Base-by-base conservation (phyloP, 208 protist genomes). In the Porcisia hertigi region DNA sequence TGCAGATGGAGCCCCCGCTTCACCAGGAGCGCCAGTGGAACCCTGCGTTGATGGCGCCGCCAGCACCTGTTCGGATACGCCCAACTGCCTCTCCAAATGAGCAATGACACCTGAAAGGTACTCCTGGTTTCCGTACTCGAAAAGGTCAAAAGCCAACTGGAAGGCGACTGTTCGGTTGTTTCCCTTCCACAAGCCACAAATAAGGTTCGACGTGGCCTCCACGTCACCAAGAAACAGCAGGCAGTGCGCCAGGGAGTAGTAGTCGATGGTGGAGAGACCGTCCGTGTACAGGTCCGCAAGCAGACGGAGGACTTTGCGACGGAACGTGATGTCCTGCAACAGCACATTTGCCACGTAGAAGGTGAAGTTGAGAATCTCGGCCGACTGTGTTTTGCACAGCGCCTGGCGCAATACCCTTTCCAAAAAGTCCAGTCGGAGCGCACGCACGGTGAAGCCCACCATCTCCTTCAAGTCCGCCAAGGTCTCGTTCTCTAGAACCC, bases 221-320 rank as follows among this genome's bases (percentile, higher is more conserved):
- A 86, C 81, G 76, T 99, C 97, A 76, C 98, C 92, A 5, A 99
- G 90, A 70, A 98, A 98, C 43, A 99, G 88, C 23, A 99, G 89
- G 83, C 97, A 99, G 74, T 98, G 97, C 63, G 87, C 89, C n/a
- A 98, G 81, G 34, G 89, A 87, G 47, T 98, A 92, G 87, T 97
- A 97, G 85, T 99, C 93, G 34, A 95, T 83, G 14, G 86, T 86
- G 36, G 87, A 67, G 80, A 80, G 71, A 34, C 71, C 74, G 39
- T 91, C 81, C 0, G 85, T 84, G 88, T 98, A 99, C 47, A 98
- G 80, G 25, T 88, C 79, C 11, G 96, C 88, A 14, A 99, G 83
- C 11, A 98, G 75, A 34, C 78, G 77, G 36, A 99, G 89, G 73
- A 99, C 92, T 57, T 93, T 90, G 52, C 90, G 76, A 45, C 96